Evolutionary conservation across 2,329 filamentous ascomycete species (phyloP).

Genomic region (Escovopsis sp.): DNA sequence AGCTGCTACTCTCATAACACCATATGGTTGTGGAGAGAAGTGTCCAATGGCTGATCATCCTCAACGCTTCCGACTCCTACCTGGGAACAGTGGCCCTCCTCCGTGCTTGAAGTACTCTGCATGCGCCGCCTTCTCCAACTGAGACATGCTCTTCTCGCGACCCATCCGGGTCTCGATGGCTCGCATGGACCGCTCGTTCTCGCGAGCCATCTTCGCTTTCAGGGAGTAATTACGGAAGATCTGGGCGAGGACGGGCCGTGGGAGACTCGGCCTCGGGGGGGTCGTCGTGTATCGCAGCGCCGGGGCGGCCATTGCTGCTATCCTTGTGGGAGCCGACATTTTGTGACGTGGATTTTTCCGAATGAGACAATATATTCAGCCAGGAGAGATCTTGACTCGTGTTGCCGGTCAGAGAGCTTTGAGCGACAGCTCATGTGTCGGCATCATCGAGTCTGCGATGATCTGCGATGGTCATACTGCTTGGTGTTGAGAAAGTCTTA

Average conservation of each 20-base stretch:
- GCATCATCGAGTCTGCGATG: too few relatives aligned
- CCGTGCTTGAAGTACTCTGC: conserved; percentile 19
- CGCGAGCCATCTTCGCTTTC: conserved; percentile 12
- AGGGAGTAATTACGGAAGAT: conserved; percentile 13
- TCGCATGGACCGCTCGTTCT: conserved; percentile 13
- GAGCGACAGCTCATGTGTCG: too few relatives aligned
- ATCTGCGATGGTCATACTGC: too few relatives aligned
- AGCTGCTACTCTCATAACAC: too few relatives aligned
- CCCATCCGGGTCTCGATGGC: conserved; percentile 11
- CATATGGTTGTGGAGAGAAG: too few relatives aligned
- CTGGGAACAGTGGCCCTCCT: conserved; percentile 19
- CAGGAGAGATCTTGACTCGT: neutral
- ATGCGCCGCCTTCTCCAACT: conserved; percentile 16
- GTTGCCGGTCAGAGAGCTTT: too few relatives aligned
- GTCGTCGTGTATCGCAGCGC: conserved; percentile 9
- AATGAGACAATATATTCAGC: neutral
- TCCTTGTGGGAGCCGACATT: conserved; percentile 6
- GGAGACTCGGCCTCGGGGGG: conserved; percentile 6
- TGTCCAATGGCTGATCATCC: too few relatives aligned
- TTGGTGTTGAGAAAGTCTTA: too few relatives aligned
- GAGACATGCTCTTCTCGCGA: conserved; percentile 16
- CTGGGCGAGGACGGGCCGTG: conserved; percentile 10
- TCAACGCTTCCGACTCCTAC: conserved; percentile 7
- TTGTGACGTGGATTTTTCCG: neutral
- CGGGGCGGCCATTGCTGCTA: conserved; percentile 5